A percentile compares a stretch with the other conserved stretches of the same genome.
These are phyloP conservation scores for Sisymbrium irio DNA, from an alignment of 345 rosid genomes.

Conservation along the genomic window DNA sequence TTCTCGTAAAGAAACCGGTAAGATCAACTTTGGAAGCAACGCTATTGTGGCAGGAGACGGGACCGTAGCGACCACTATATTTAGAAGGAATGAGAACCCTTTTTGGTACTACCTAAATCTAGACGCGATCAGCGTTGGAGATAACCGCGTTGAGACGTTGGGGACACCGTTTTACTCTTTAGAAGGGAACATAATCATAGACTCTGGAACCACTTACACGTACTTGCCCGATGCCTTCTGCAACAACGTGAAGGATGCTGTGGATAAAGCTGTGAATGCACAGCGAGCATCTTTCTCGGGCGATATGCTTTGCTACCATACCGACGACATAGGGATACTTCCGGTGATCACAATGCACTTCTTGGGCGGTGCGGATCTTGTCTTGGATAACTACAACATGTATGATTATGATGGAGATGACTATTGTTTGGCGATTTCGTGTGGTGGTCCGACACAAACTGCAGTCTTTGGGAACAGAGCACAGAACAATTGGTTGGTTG, in stretches of 20 bases:
- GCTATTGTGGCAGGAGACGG: slow-evolving; percentile 11
- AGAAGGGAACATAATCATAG: slow-evolving; percentile 5
- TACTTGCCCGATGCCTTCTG: background rate
- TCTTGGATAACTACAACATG: background rate
- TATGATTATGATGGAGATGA: background rate
- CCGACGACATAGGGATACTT: background rate
- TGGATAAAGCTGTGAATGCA: background rate
- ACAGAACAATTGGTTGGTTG: slow-evolving; percentile 14
- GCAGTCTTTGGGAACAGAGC: slow-evolving; percentile 22
- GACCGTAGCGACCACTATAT: background rate
- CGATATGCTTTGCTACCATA: background rate
- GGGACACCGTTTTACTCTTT: slow-evolving; percentile 15
- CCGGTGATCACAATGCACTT: slow-evolving; percentile 15
- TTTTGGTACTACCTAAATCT: slow-evolving; percentile 18
- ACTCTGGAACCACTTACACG: slow-evolving; percentile 6
- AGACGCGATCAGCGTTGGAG: slow-evolving; percentile 5
- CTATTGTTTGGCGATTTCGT: background rate
- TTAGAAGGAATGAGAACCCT: background rate
- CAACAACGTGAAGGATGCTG: background rate
- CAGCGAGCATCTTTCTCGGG: background rate
- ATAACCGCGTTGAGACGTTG: background rate
- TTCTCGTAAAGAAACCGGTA: slow-evolving; percentile 11
- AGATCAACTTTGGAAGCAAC: slow-evolving; percentile 6
- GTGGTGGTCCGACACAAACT: background rate
- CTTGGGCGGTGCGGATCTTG: background rate